Conservation (phyloP, 345 rosid genomes). For the Arabidopsis suecica region DNA sequence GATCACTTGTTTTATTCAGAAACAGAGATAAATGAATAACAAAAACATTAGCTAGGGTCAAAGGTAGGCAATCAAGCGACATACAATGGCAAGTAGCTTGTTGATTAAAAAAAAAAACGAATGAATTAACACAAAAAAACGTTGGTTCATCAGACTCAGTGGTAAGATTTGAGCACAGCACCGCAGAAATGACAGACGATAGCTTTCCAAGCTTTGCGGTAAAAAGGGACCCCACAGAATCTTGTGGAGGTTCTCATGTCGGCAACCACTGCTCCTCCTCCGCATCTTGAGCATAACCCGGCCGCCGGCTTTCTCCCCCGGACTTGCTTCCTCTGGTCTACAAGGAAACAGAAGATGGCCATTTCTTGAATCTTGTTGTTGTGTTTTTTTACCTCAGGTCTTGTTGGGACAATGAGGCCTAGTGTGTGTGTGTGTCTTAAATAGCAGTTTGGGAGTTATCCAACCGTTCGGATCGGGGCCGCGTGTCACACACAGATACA, state of each 20-base stretch:
- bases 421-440: conserved; percentile 23
- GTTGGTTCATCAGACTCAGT: conserved; percentile 32
- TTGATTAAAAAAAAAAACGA: conserved; percentile 1
- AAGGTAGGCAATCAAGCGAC: conserved; percentile 29
- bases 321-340: conserved; percentile 82
- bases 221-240: conserved; percentile 82
- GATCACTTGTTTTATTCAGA: conserved; percentile 25
- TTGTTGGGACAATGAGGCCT: conserved; percentile 3
- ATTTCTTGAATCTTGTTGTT: conserved; percentile 47
- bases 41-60: not conserved
- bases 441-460: conserved; percentile 31
- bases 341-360: conserved; percentile 84
- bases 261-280: conserved; percentile 94
- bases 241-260: conserved; percentile 90
- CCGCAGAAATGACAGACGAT: conserved; percentile 87
- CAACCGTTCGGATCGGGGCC: conserved; percentile 26
- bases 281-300: conserved; percentile 86
- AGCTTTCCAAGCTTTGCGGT: conserved; percentile 88
- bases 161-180: conserved; percentile 80
- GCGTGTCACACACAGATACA: conserved; percentile 37
- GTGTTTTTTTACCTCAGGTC: not conserved
- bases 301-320: conserved; percentile 87
- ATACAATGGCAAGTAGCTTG: conserved; percentile 41
- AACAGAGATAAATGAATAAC: conserved; percentile 12
- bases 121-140: conserved; percentile 6